A percentile compares a stretch with the other conserved stretches of the same genome.
Conservation (phyloP, 176 grass and related monocot species). For the Neostapfia colusana region DNA sequence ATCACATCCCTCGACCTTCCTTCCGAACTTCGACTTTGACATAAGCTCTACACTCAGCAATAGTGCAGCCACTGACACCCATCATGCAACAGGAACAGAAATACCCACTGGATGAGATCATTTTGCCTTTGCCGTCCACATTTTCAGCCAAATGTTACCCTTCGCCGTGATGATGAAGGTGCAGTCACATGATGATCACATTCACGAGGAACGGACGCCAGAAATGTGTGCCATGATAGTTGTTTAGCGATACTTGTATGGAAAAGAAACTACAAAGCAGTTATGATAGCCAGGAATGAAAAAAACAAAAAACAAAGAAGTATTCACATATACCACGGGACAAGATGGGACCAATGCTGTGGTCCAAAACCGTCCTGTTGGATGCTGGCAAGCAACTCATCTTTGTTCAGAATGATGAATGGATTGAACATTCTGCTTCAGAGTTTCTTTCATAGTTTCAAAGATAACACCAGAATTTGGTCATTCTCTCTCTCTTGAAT, state of each 20-base stretch:
- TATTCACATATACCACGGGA: conserved; percentile 53
- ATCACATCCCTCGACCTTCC: conserved; percentile 50
- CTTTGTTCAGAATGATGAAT: conserved; percentile 32
- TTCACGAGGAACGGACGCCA: conserved; percentile 40
- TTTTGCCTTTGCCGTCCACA: neutral
- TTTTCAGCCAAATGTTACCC: conserved; percentile 19
- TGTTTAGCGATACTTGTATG: conserved; percentile 22
- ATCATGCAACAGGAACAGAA: conserved; percentile 32
- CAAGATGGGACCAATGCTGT: conserved; percentile 28
- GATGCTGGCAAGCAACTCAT: conserved; percentile 31
- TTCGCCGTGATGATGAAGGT: neutral
- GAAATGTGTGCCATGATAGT: conserved; percentile 27
- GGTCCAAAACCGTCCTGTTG: conserved; percentile 30
- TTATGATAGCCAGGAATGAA: conserved; percentile 28
- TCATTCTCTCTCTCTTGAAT: conserved; percentile 65
- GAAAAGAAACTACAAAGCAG: conserved; percentile 35
- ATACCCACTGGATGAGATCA: conserved; percentile 12
- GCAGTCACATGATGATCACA: conserved; percentile 31
- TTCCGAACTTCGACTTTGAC: conserved; percentile 36
- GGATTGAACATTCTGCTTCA: conserved; percentile 39
- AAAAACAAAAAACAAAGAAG: neutral
- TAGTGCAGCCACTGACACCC: conserved; percentile 16
- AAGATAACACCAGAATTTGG: conserved; percentile 37
- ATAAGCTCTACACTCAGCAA: conserved; percentile 35
- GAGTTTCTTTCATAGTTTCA: conserved; percentile 48